Evolutionary conservation across 352 stramenopile genomes (phyloP).

Genomic region (Pythium oligandrum): DNA sequence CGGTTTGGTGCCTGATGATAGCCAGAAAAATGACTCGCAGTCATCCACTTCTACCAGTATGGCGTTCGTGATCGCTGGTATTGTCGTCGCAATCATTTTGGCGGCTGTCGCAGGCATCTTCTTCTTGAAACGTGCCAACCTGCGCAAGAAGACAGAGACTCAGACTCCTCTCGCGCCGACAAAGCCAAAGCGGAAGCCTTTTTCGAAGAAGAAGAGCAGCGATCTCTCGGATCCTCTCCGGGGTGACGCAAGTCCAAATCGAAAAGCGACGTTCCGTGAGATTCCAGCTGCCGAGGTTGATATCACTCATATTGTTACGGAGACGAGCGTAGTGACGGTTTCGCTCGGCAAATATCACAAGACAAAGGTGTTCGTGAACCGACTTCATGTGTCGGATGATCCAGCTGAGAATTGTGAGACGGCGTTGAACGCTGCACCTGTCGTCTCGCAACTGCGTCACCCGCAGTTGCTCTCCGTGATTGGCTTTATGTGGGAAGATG

Average conservation of each 20-base stretch:
- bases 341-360: slow-evolving; percentile 39
- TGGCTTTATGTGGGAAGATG: slow-evolving; percentile 60
- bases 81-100: slow-evolving; percentile 38
- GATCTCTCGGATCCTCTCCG: slow-evolving; percentile 26
- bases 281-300: slow-evolving; percentile 38
- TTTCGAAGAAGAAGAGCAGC: slow-evolving; percentile 28
- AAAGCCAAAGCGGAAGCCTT: slow-evolving; percentile 34
- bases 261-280: slow-evolving; percentile 54
- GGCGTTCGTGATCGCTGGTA: slow-evolving; percentile 36
- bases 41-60: slow-evolving; percentile 23
- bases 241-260: slow-evolving; percentile 23
- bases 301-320: slow-evolving; percentile 33
- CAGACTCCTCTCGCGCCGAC: slow-evolving; percentile 7
- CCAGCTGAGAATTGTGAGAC: slow-evolving; percentile 50
- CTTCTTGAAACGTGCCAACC: slow-evolving; percentile 53
- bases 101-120: slow-evolving; percentile 43
- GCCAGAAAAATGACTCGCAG: slow-evolving; percentile 1
- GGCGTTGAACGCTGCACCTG: slow-evolving; percentile 45
- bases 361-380: slow-evolving; percentile 49
- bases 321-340: slow-evolving; percentile 41
- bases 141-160: slow-evolving; percentile 27
- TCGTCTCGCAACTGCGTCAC: slow-evolving; percentile 62
- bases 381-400: slow-evolving; percentile 48
- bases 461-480: slow-evolving; percentile 56
- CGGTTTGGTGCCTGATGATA: too few species aligned